Base-by-base conservation (phyloP, 2,329 filamentous ascomycete species). In the Fusarium circinatum region DNA sequence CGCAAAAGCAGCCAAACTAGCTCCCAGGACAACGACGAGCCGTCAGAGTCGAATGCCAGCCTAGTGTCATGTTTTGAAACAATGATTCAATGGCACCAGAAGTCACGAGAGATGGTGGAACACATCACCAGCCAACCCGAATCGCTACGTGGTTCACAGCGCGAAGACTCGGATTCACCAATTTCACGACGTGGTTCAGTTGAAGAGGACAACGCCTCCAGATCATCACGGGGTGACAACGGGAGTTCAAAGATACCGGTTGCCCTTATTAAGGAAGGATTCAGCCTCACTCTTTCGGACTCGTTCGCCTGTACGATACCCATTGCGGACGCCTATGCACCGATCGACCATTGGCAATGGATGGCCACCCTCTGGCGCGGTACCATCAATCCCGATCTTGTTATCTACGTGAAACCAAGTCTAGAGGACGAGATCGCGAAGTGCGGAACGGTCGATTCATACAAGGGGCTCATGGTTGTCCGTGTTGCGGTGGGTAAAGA, bases 311-410 rank as follows among this genome's bases (percentile, higher is more conserved):
- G 89, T 62, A 86, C 87, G 20, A 90, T 95, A 48, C 92, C 93
- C 3, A 94, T 97, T 74, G 85, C 87, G 24, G 95, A 97, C 79
- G 86, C 88, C 12, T 98, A 97, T 81, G 89, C 90, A 22, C 91
- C 93, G 0, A 88, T 93, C n/a, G 95, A 97, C 78, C 96, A 98
- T 83, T 98, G 96, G 95, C 93, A 97, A 82, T 98, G 96, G 96
- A 94, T 96, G 86, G 96, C 96, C 41, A 96, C 93, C 48, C 88
- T 98, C 28, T 98, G 96, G 96, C 91, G 95, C 15, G 94, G 94
- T 15, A 93, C 94, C 61, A 88, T 95, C 3, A 94, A 93, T 0
- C 91, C 96, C 0, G 96, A 98, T 81, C 84, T 96, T 51, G 93
- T 93, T 3, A 86, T 96, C 34, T 94, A 93, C 78, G 88, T 93